Evolutionary conservation across 805 yeast species (phyloP).

Genomic region (Metschnikowia sp.): DNA sequence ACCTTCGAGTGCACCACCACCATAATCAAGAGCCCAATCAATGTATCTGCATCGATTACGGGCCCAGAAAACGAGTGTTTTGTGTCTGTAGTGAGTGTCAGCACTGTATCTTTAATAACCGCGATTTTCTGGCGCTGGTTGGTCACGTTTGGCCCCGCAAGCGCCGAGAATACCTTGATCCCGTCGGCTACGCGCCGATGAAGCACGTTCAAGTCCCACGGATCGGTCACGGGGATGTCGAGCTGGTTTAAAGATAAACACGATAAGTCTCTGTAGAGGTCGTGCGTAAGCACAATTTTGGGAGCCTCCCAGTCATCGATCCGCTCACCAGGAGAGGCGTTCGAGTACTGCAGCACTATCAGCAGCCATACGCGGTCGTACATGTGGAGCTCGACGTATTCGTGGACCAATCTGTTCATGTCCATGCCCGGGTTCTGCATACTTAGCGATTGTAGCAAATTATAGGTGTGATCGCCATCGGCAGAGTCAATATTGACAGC

Average conservation of each 20-base stretch:
- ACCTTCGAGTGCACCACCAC: slow-evolving; percentile 65
- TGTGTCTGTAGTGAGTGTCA: slow-evolving; percentile 39
- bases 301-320: slow-evolving; percentile 24
- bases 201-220: slow-evolving; percentile 37
- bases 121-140: slow-evolving; percentile 47
- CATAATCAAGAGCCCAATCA: slow-evolving; percentile 68
- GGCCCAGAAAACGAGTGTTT: slow-evolving; percentile 15
- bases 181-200: slow-evolving; percentile 48
- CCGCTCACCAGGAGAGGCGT: slow-evolving; percentile 23
- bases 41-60: slow-evolving; percentile 73
- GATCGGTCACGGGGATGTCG: slow-evolving; percentile 42
- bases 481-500: slow-evolving; percentile 33
- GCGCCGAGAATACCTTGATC: slow-evolving; percentile 45
- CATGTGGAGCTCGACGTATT: slow-evolving; percentile 67
- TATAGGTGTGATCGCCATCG: slow-evolving; percentile 34
- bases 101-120: slow-evolving; percentile 50
- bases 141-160: slow-evolving; percentile 36
- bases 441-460: slow-evolving; percentile 28
- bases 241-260: slow-evolving; percentile 48
- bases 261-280: slow-evolving; percentile 33
- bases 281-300: slow-evolving; percentile 23
- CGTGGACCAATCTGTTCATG: slow-evolving; percentile 53
- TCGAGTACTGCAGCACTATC: slow-evolving; percentile 30
- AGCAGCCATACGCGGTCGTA: slow-evolving; percentile 66
- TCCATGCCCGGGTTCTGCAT: slow-evolving; percentile 40